Evolutionary conservation across 202 grass and related monocot species (phyloP).

Genomic region (Panicum hallii): DNA sequence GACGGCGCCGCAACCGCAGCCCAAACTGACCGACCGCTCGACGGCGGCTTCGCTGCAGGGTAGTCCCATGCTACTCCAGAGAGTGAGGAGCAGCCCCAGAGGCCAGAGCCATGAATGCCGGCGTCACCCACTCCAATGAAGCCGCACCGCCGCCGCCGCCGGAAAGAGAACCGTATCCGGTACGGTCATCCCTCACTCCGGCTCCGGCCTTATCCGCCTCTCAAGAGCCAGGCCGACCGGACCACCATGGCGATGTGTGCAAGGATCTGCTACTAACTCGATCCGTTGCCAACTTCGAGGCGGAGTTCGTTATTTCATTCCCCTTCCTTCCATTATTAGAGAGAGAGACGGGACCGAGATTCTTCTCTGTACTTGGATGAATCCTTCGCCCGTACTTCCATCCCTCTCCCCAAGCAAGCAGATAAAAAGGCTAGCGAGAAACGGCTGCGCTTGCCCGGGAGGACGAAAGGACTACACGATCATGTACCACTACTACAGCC

Average conservation of each 20-base stretch:
- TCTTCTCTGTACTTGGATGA: constrained; percentile 32
- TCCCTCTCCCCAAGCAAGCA: not conserved
- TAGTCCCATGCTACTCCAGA: not conserved
- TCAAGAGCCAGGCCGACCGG: not conserved
- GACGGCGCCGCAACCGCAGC: not conserved
- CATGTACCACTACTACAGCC: constrained; percentile 21
- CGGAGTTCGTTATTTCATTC: constrained; percentile 36
- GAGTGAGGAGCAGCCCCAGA: not conserved
- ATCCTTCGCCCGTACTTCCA: constrained; percentile 47
- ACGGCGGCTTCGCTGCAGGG: not conserved
- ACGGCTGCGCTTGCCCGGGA: not conserved
- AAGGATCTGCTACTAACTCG: constrained; percentile 34
- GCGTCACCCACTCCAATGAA: constrained; percentile 42
- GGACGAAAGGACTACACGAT: constrained; percentile 21
- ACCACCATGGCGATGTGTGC: constrained; percentile 28
- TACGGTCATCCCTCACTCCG: not conserved
- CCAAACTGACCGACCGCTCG: not conserved
- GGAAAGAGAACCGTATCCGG: not conserved
- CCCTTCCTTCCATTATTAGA: constrained; percentile 47
- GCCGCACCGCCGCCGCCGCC: not conserved
- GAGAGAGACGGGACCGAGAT: not conserved
- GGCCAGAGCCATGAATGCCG: constrained; percentile 39
- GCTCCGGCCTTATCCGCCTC: constrained; percentile 42
- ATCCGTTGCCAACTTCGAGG: constrained; percentile 54
- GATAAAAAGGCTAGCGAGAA: not conserved